Base-by-base conservation (phyloP, 2,329 filamentous ascomycete genomes). In the Pyricularia pennisetigena region DNA sequence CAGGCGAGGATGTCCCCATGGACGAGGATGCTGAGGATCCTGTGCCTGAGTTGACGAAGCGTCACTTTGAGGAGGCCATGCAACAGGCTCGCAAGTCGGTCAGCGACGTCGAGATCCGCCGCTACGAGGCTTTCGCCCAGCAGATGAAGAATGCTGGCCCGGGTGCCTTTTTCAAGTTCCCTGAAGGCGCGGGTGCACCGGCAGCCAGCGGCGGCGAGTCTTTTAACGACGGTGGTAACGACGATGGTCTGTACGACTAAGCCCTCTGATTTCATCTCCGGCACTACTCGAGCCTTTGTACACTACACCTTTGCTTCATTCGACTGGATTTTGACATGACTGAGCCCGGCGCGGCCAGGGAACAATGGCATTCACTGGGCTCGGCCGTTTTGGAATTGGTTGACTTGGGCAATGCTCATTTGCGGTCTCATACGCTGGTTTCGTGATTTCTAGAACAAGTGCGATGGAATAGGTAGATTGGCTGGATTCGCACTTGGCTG, bases 1-100 rank as follows among this genome's bases (percentile, higher is more conserved):
- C 90, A 73, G 92, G 91, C 70, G 91, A 93, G 75, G 90, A 91
- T 74, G 83, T 88, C 71, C 90, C 92, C 74, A 94, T 96, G 88
- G 90, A 92, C 64, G 92, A 95, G 72, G 91, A 92, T 64, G 86
- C 80, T 64, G 94, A 98, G 79, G 95, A 99, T 76, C 93, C 94
- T 64, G 95, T 99, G 57, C 95, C 95, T 16, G 91, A 97, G 81
- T 88, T 99, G 69, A 98, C 95, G 74, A 95, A 92, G 82, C 91
- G 90, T 69, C 95, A 99, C 82, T 99, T 99, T 78, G 94, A 98
- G 84, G 95, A 99, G 85, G 95, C 95, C 63, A 99, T 99, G 95
- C 89, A 91, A 79, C 90, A 90, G 80, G 95, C 95, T 71, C 91
- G 95, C 79, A 89, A 92, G 78, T 98, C 95, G 30, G 95, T 99